Evolutionary conservation across 306 rosid species (phyloP).

Genomic region (Lotus japonicus): DNA sequence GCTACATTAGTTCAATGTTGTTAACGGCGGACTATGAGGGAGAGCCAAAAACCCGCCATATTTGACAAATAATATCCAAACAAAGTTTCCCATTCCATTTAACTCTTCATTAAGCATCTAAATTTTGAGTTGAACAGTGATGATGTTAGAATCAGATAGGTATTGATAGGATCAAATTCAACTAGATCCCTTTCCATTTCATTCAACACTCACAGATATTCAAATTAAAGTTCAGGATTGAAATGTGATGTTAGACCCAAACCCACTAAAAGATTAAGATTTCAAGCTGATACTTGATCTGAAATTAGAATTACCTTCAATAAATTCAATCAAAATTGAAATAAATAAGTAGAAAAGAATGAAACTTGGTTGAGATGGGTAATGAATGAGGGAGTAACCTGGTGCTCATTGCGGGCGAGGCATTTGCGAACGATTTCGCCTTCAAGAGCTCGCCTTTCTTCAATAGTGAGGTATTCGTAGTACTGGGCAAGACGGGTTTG

Average conservation of each 20-base stretch:
- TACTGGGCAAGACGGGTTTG: constrained; percentile 96
- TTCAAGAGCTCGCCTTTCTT: constrained; percentile 86
- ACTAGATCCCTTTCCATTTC: background rate
- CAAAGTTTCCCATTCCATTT: background rate
- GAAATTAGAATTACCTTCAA: background rate
- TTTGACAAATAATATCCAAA: too few relatives aligned
- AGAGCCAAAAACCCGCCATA: too few relatives aligned
- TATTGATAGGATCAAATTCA: background rate
- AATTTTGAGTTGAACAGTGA: background rate
- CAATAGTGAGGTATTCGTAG: constrained; percentile 79
- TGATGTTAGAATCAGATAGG: background rate
- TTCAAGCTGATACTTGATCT: background rate
- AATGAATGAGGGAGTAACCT: constrained; percentile 46
- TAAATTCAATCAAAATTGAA: background rate
- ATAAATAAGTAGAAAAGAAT: background rate
- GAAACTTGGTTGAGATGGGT: background rate
- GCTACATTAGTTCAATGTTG: too few relatives aligned
- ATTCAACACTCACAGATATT: background rate
- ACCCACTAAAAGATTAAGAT: background rate
- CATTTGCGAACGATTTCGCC: constrained; percentile 95
- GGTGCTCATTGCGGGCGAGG: constrained; percentile 80
- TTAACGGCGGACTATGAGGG: too few relatives aligned
- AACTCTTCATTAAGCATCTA: background rate
- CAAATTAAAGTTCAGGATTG: background rate
- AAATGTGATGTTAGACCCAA: background rate